Conservation (phyloP, 2,329 filamentous ascomycete genomes). For the Fusarium nematophilum region DNA sequence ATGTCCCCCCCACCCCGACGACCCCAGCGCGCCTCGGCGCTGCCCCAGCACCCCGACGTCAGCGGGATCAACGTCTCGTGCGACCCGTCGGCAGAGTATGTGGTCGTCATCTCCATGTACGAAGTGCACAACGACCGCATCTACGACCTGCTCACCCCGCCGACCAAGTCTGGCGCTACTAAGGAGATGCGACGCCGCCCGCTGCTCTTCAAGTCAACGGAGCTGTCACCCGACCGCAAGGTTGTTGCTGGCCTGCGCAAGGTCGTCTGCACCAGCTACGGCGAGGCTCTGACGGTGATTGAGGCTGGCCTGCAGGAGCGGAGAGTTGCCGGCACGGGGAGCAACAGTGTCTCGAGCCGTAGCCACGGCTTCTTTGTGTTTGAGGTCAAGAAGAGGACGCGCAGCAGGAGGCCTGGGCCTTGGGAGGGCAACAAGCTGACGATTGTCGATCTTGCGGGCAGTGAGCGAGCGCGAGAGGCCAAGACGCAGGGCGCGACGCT, state of each 20-base stretch:
- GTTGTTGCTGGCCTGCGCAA: conserved; percentile 93
- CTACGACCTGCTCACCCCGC: conserved; percentile 85
- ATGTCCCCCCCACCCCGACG: conserved; percentile 66
- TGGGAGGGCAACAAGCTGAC: conserved; percentile 87
- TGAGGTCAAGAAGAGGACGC: conserved; percentile 85
- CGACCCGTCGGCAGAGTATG: conserved; percentile 78
- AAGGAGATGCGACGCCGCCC: conserved; percentile 82
- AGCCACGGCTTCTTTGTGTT: conserved; percentile 97
- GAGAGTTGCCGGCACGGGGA: conserved; percentile 88
- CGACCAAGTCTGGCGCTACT: conserved; percentile 67
- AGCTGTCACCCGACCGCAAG: conserved; percentile 89
- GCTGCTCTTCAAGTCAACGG: conserved; percentile 91
- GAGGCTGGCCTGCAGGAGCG: conserved; percentile 90
- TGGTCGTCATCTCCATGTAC: conserved; percentile 95
- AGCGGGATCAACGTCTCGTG: conserved; percentile 73
- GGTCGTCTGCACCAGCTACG: conserved; percentile 83
- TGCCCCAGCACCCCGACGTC: conserved; percentile 81
- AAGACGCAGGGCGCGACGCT: conserved; percentile 94
- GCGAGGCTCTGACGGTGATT: conserved; percentile 88
- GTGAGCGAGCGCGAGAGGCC: conserved; percentile 90
- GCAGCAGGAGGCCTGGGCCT: conserved; percentile 57
- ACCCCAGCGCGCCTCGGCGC: conserved; percentile 74
- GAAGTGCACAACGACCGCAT: conserved; percentile 99
- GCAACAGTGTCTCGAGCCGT: conserved; percentile 90
- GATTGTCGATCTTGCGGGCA: conserved; percentile 92